Conservation (phyloP, 495 filamentous ascomycete genomes). For the Xylaria cubensis region DNA sequence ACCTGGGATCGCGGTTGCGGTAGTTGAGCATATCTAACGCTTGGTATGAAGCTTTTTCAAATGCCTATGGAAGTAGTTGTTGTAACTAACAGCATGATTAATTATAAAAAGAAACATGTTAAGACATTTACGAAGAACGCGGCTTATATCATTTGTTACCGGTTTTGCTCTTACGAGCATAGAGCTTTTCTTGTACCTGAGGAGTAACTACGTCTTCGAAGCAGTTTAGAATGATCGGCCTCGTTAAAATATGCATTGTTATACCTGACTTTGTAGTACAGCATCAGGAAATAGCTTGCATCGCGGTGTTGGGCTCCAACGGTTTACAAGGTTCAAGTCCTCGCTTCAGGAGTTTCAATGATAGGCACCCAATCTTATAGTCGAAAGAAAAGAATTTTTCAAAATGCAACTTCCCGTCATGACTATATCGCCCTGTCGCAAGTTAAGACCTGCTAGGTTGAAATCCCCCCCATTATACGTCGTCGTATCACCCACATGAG, state of each 20-base stretch:
- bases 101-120: not conserved
- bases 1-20: conserved; percentile 33
- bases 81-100: not conserved
- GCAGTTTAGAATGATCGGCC: not conserved
- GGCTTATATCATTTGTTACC: too few relatives aligned
- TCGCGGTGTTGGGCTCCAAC: not conserved
- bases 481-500: not conserved
- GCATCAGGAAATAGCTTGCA: not conserved
- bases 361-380: not conserved
- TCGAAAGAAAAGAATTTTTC: not conserved
- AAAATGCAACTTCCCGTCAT: not conserved
- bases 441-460: not conserved
- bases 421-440: not conserved
- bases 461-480: not conserved
- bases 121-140: not conserved
- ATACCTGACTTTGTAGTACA: not conserved
- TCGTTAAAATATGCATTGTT: not conserved
- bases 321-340: not conserved
- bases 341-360: not conserved
- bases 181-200: not conserved
- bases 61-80: not conserved
- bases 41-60: not conserved
- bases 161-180: too few relatives aligned
- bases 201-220: not conserved
- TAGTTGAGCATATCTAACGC: conserved; percentile 17